These are phyloP conservation scores for Candida stauntonica DNA, from an alignment of 805 yeast species.

Conservation along the genomic window DNA sequence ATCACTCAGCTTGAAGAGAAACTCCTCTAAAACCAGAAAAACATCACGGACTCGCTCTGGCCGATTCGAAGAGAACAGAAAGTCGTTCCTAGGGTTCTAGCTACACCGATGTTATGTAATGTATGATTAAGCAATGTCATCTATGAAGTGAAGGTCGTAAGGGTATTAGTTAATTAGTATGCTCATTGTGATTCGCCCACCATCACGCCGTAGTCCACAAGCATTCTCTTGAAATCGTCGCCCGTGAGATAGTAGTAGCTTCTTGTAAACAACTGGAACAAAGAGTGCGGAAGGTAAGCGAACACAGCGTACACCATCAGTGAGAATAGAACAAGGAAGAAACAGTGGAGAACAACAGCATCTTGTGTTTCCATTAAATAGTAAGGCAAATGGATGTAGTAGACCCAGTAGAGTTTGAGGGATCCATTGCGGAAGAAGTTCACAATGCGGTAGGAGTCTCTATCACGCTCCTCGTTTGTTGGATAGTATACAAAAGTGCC, in stretches of 20 bases:
- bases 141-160: too few species aligned
- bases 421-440: slow-evolving; percentile 28
- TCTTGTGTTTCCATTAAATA: slow-evolving; percentile 40
- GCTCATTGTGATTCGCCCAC: too few species aligned
- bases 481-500: slow-evolving; percentile 29
- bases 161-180: too few species aligned
- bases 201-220: slow-evolving; percentile 18
- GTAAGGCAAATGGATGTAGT: slow-evolving; percentile 41
- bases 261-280: slow-evolving; percentile 24
- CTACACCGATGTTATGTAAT: too few species aligned
- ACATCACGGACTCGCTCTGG: slow-evolving; percentile 13
- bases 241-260: slow-evolving; percentile 32
- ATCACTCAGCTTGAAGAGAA: slow-evolving; percentile 15
- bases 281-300: slow-evolving; percentile 27
- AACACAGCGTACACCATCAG: slow-evolving; percentile 36
- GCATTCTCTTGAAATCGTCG: slow-evolving; percentile 25
- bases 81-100: slow-evolving; percentile 20
- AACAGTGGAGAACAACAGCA: slow-evolving; percentile 36
- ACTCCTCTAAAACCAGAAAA: slow-evolving; percentile 7
- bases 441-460: slow-evolving; percentile 22
- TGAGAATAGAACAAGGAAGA: slow-evolving; percentile 34
- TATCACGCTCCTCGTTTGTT: slow-evolving; percentile 27
- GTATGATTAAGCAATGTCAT: too few species aligned
- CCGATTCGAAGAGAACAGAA: slow-evolving; percentile 9
- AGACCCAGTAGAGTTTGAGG: slow-evolving; percentile 38